Base-by-base conservation (phyloP, 495 filamentous ascomycete species). In the Trichoderma gamsii region DNA sequence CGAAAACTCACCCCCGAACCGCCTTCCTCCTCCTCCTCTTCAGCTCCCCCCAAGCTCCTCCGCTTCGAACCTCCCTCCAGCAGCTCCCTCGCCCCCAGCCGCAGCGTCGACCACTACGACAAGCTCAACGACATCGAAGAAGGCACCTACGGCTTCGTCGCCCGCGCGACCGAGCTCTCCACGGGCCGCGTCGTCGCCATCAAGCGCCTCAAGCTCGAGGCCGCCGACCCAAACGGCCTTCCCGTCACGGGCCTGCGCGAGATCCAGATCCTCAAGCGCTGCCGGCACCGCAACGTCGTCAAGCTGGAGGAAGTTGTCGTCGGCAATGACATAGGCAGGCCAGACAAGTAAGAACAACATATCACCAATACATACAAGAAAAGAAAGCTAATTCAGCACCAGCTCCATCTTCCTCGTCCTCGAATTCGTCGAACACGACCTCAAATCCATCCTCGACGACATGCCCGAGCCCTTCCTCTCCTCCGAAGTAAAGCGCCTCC, bases 351-450 rank as follows among this genome's bases (percentile, higher is more conserved):
- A 74, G 85, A 81, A 6, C 18, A 29, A 27, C 4, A 61, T 11
- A 61, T n/a, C 3, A n/a, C n/a, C n/a, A n/a, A n/a, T n/a, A n/a
- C n/a, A n/a, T n/a, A n/a, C n/a, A n/a, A n/a, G n/a, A n/a, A 8
- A 46, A 12, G 12, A 8, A 15, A 16, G 16, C 25, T 12, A 18
- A 63, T 64, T 69, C 13, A 41, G 4, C 23, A 41, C 59, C 76
- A 93, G 91, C 65, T 66, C 65, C 81, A 88, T 97, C 70, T 98
- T 90, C 81, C 88, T 99, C 64, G 95, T 99, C 68, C 93, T 99
- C 86, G 93, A 97, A 77, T 99, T 98, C 80, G 83, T 97, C 74
- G 94, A 97, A 82, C 95, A 99, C 82, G 95, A 99, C 77, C 89
- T 99, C 69, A 97, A 96, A 80, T 90, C 91, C 68, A 85, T 99